A percentile compares a stretch with the other conserved stretches of the same genome.
Evolutionary conservation across 1,284 basidiomycete genomes (phyloP).

Genomic region (Thelephora terrestris): DNA sequence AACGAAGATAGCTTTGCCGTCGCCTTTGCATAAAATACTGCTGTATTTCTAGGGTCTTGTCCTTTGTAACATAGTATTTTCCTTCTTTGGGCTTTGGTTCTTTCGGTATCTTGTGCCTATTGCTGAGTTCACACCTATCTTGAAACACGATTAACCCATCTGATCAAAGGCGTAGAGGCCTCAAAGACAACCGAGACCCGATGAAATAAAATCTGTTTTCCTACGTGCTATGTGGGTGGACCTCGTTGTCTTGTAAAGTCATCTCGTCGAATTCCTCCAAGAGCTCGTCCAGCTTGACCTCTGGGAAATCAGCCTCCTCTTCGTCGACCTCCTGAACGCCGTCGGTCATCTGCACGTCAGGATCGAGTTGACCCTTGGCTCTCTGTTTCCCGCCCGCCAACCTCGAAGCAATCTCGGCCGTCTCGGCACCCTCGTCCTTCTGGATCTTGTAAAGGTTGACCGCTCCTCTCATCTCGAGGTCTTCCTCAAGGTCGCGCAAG

Average conservation of each 20-base stretch:
- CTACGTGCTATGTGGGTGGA: too few relatives aligned
- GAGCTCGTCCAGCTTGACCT: conserved; percentile 80
- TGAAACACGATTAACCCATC: too few relatives aligned
- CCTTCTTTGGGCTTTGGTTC: too few relatives aligned
- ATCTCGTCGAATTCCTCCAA: conserved; percentile 88
- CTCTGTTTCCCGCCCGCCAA: conserved; percentile 38
- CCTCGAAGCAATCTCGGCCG: conserved; percentile 16
- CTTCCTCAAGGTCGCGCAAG: conserved; percentile 92
- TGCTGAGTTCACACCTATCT: too few relatives aligned
- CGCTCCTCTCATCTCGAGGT: conserved; percentile 82
- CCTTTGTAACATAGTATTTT: too few relatives aligned
- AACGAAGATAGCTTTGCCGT: too few relatives aligned
- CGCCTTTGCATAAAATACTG: too few relatives aligned
- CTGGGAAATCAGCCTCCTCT: conserved; percentile 88
- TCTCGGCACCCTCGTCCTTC: conserved; percentile 33
- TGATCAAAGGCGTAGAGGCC: too few relatives aligned
- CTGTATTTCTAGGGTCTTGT: too few relatives aligned
- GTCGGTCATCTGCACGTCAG: conserved; percentile 48
- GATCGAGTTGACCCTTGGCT: conserved; percentile 46
- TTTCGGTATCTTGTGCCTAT: too few relatives aligned
- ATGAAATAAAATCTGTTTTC: too few relatives aligned
- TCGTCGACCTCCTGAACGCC: conserved; percentile 39
- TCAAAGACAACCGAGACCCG: too few relatives aligned
- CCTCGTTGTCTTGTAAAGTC: conserved; percentile 38
- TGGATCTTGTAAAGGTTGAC: conserved; percentile 85